Base-by-base conservation (phyloP, 129 eudicot species). In the Lactuca saligna region DNA sequence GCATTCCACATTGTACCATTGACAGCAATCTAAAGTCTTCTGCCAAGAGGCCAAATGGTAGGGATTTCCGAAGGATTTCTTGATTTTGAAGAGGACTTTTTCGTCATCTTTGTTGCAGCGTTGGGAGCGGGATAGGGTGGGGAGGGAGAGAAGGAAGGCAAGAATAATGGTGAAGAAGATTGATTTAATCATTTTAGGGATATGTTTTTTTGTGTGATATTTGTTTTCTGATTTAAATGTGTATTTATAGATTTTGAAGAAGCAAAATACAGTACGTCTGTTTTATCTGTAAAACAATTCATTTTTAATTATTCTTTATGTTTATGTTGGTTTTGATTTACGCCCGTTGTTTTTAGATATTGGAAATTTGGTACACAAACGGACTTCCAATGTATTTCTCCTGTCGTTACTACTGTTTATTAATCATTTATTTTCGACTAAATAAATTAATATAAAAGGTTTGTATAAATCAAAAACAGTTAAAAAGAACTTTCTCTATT, bases 21-120 rank as follows among this genome's bases (percentile, higher is more conserved):
- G 4, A 14, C 90, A 85, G 15, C 90, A 85, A 57, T 85, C 90
- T 54, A 73, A 57, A 31, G 65, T 49, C 0, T 65, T 73, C 66
- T 60, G 65, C 90, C 90, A 85, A 0, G 84, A 78, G 76, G 82
- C 72, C 9, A 85, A 72, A 44, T 20, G 78, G 57, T 81, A 78
- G 31, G 86, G 80, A 49, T 82, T 72, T 72, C 77, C 77, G 5
- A 81, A 48, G 57, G 74, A 53, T 55, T 64, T 44, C 29, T 82
- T 78, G 87, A 85, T 82, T 44, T 73, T 49, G 41, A 86, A 65
- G 62, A 86, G 91, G 74, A 75, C 81, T 55, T 82, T 80, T 70
- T 86, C 75, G 78, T 86, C 87, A 4, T 80, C 6, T 53, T 83
- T 79, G 79, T 86, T 65, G 81, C 91, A 86, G 32, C 20, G 20